phyloP scores from a whole-genome alignment of 2,329 filamentous ascomycete species.

The Neurospora sp. region DNA sequence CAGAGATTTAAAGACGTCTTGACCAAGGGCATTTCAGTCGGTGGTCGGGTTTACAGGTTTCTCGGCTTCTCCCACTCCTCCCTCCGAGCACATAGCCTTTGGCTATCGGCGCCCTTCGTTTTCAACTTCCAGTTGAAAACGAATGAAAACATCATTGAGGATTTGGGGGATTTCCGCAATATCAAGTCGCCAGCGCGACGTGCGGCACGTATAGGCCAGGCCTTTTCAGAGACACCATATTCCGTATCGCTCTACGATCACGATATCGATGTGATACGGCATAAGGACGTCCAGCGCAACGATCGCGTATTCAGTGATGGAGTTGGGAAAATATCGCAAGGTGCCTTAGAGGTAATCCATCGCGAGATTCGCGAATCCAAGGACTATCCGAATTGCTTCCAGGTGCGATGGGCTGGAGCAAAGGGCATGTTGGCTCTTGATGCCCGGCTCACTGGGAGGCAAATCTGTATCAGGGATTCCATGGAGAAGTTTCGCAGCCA shows the following conservation, averaged over 20 bases:
- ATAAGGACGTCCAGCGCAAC: slow-evolving; percentile 42
- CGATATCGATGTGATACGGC: slow-evolving; percentile 23
- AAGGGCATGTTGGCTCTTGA: slow-evolving; percentile 76
- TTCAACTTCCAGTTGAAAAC: slow-evolving; percentile 2
- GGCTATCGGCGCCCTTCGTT: slow-evolving; percentile 46
- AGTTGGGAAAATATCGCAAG: slow-evolving; percentile 61
- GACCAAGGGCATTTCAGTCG: slow-evolving; percentile 49
- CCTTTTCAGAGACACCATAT: slow-evolving; percentile 65
- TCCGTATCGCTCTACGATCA: slow-evolving; percentile 41
- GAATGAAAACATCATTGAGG: slow-evolving; percentile 31
- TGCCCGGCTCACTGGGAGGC: slow-evolving; percentile 42
- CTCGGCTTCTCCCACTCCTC: slow-evolving; percentile 76
- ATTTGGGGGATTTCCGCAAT: slow-evolving; percentile 39
- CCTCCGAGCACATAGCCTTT: slow-evolving; percentile 59
- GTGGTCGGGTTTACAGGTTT: slow-evolving; percentile 53
- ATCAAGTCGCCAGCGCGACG: slow-evolving; percentile 46
- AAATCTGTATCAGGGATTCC: slow-evolving; percentile 55
- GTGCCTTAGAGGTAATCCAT: slow-evolving; percentile 53
- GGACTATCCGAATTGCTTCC: slow-evolving; percentile 54
- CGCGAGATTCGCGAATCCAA: slow-evolving; percentile 36
- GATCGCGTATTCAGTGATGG: slow-evolving; percentile 67
- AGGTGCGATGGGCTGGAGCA: slow-evolving; percentile 63
- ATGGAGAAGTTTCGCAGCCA: slow-evolving; percentile 70
- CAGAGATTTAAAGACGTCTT: slow-evolving; percentile 53
- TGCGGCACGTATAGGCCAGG: slow-evolving; percentile 52